A percentile compares a stretch with the other conserved stretches of the same genome.
Conservation (phyloP, 441 rosid species). For the Kokia cookei region DNA sequence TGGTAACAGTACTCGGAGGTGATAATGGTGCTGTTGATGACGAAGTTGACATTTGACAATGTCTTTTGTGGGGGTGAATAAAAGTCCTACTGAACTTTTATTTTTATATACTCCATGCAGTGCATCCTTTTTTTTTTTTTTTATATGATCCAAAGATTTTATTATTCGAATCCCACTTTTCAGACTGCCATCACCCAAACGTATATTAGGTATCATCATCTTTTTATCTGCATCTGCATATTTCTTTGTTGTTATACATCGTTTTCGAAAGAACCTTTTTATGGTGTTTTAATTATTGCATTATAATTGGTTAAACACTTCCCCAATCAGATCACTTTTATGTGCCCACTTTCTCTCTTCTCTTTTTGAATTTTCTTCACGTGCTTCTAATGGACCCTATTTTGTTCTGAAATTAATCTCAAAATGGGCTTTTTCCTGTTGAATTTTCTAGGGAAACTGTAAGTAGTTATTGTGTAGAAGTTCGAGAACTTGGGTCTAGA, state of each 20-base stretch:
- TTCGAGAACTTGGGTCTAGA: slow-evolving; percentile 40
- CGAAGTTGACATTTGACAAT: background rate
- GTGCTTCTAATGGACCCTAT: background rate
- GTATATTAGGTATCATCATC: background rate
- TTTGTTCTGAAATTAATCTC: background rate
- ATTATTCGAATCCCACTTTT: background rate
- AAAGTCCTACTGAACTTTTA: background rate
- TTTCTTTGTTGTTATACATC: background rate
- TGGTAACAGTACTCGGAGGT: background rate
- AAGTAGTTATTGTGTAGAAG: slow-evolving; percentile 42
- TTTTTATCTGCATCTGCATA: background rate
- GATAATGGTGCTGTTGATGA: background rate
- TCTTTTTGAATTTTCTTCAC: background rate
- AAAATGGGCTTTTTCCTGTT: background rate
- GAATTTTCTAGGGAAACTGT: slow-evolving; percentile 34
- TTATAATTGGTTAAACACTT: background rate
- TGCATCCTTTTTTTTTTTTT: background rate
- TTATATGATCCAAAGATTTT: background rate
- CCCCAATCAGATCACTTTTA: background rate
- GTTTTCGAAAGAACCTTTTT: background rate
- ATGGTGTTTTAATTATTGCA: background rate
- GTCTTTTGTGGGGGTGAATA: background rate
- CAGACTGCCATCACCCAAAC: background rate
- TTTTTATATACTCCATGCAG: background rate
- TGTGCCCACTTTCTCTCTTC: too few relatives aligned